Evolutionary conservation across 768 basidiomycete species (phyloP).

Genomic region (Kwoniella heveanensis): DNA sequence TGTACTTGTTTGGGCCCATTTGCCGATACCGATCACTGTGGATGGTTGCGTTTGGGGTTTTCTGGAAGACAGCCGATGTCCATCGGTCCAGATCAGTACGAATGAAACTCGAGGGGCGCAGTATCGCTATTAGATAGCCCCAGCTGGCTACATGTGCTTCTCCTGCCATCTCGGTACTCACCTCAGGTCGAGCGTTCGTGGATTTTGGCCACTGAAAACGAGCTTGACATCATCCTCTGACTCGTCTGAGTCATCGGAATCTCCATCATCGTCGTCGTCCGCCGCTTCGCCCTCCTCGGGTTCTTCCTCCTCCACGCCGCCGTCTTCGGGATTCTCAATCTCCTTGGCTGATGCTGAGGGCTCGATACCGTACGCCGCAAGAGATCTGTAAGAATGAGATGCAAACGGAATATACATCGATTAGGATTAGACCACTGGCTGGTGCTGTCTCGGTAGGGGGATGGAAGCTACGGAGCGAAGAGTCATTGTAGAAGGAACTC

Average conservation of each 20-base stretch:
- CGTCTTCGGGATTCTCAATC: conserved; percentile 39
- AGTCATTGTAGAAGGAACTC: conserved; percentile 7
- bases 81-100: not conserved
- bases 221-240: conserved; percentile 46
- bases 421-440: not conserved
- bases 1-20: conserved; percentile 50
- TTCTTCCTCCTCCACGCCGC: conserved; percentile 43
- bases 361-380: conserved; percentile 45
- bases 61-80: conserved; percentile 7
- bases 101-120: no score
- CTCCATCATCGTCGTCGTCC: conserved; percentile 30
- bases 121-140: no score
- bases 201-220: conserved; percentile 43
- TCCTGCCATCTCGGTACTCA: conserved; percentile 25
- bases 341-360: conserved; percentile 25
- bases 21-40: conserved; percentile 50
- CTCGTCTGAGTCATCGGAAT: conserved; percentile 26
- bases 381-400: conserved; percentile 16
- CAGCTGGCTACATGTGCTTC: no score
- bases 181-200: conserved; percentile 52
- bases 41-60: conserved; percentile 37
- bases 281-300: conserved; percentile 37
- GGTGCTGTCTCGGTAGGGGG: no score
- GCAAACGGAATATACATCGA: not conserved
- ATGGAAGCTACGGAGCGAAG: no score